Percentiles rank a stretch among this genome's conserved stretches.
Conservation (phyloP, 768 basidiomycete genomes). For the Naematelia encephala region DNA sequence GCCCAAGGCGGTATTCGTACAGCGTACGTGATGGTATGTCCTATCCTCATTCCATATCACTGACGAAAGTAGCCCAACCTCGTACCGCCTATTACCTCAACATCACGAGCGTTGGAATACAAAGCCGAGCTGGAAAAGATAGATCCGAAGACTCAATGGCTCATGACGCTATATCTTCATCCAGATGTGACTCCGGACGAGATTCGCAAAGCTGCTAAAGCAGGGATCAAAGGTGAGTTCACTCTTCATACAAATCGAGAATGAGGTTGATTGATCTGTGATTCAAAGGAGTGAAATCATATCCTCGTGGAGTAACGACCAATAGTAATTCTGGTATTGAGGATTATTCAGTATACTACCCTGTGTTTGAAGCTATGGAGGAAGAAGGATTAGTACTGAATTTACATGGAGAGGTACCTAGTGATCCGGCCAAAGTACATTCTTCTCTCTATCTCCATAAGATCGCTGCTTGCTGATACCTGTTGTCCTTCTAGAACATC, state of each 20-base stretch:
- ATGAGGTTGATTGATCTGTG: neutral
- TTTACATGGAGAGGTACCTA: slow-evolving; percentile 91
- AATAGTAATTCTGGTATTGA: slow-evolving; percentile 96
- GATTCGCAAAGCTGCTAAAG: slow-evolving; percentile 77
- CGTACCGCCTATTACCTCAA: slow-evolving; percentile 78
- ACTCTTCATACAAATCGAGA: neutral
- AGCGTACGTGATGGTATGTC: slow-evolving; percentile 89
- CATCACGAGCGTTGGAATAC: slow-evolving; percentile 76
- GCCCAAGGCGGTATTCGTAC: slow-evolving; percentile 80
- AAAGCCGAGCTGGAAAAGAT: slow-evolving; percentile 68
- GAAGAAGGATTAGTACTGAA: slow-evolving; percentile 90
- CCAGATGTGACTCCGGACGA: slow-evolving; percentile 85
- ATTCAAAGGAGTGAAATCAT: slow-evolving; percentile 82
- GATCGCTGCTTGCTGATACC: neutral
- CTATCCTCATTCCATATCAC: neutral
- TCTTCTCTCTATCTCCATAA: neutral
- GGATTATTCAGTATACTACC: slow-evolving; percentile 88
- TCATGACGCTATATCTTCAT: slow-evolving; percentile 96
- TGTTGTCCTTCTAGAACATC: slow-evolving; percentile 58
- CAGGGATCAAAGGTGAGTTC: slow-evolving; percentile 66
- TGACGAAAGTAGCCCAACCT: slow-evolving; percentile 71
- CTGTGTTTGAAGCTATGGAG: slow-evolving; percentile 90
- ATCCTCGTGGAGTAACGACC: slow-evolving; percentile 95
- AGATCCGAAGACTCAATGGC: slow-evolving; percentile 73
- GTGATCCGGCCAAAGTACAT: slow-evolving; percentile 64